Base-by-base conservation (phyloP, 441 rosid species). In the Aquilaria agallochum region DNA sequence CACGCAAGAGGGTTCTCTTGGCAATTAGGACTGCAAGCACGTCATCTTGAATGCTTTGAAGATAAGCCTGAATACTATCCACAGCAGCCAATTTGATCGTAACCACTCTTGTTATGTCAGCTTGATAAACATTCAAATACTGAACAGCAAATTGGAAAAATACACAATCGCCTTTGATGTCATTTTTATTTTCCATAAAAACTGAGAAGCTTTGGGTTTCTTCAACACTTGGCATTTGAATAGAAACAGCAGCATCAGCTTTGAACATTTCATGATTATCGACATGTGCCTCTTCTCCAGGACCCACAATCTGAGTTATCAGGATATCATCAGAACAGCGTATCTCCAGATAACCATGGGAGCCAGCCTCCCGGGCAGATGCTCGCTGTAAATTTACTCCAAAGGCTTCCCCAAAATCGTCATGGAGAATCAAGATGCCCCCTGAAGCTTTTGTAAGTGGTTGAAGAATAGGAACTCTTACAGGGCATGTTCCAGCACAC, bases 331-430 rank as follows among this genome's bases (percentile, higher is more conserved):
- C 94, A 57, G 99, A 91, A 77, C 97, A 87, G 61, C 96, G 89
- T 72, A 91, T 82, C 72, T 95, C 99, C 80, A 95, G 73, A 59
- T 86, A 74, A 57, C 99, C 97, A 70, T 85, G 88, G 53, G 95
- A 87, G 56, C 92, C 97, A 45, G 95, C 88, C 27, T 92, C 94
- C 72, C 99, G 80, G 15, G 81, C 74, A 66, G 94, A 82, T 53
- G 99, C 97, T 73, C 97, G 83, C 73, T 95, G 97, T 88, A 95
- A 83, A 66, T 91, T 93, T 66, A 95, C 92, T 53, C 97, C 96
- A 71, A 95, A 92, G 62, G 99, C 94, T 80, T 95, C 99, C 50
- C 99, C 97, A 74, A 95, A 91, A 81, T 95, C 97, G 64, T 95
- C 96, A 57, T 91, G 96, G 62, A 95, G 99, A 67, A 95, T 80